Base-by-base conservation (phyloP, 2,329 filamentous ascomycete species). In the Cadophora malorum region DNA sequence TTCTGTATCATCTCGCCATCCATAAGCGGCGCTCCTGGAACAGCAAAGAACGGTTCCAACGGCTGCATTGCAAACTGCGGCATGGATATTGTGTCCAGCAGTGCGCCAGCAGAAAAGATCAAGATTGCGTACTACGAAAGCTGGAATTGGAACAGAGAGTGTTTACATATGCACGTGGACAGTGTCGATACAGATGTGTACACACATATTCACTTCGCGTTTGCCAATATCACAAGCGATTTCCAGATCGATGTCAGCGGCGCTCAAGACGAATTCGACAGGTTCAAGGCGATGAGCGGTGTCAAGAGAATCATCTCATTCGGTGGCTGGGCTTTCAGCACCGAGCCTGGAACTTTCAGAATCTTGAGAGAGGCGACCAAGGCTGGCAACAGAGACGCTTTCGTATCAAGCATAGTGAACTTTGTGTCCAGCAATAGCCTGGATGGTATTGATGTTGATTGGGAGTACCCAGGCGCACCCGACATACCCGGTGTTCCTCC, bases 301-400 rank as follows among this genome's bases (percentile, higher is more conserved):
- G n/a, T 77, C 52, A 81, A 83, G 68, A 73, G 71, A n/a, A 80
- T 84, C 47, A 33, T 84, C 9, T 79, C 80, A 0, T 79, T 84
- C 70, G 81, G 82, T 23, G 82, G 82, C 31, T 83, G 83, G 83
- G 74, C 73, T 23, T 80, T 81, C 67, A 81, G 78, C 0, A 83
- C 81, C 0, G 73, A 76, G 1, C 74, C 78, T 0, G 73, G 63
- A 4, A 81, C 80, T 0, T 82, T 78, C 65, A 45, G 65, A 21
- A 79, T 83, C 49, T 79, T 83, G 64, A 75, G 81, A 1, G 66
- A 80, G 7, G 79, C 67, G 19, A 76, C 81, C 4, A 74, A 21
- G 41, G 47, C 69, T 9, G 77, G 66, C 0, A 83, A 83, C 58
- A 73, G 79, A 3, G 45, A 71, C 21, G 77, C 35, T 7, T 73